Evolutionary conservation across 1,284 basidiomycete genomes (phyloP), one percentile per base, ranked within the genome.

Genomic region (Volvariella surrecta): DNA sequence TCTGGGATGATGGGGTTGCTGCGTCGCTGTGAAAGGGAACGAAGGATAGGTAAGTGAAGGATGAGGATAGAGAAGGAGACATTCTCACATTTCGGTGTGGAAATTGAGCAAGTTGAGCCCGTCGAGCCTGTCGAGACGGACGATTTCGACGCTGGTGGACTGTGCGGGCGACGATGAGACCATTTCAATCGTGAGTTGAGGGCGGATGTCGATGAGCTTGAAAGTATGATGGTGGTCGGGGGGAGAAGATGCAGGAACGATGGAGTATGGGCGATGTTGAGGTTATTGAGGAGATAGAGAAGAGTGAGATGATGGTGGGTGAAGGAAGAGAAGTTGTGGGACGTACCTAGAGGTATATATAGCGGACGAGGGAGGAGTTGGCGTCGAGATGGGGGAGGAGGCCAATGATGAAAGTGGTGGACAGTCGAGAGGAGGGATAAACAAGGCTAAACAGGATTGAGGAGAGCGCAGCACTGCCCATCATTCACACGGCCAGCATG

Each of bases 1-100:
- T 63, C 30, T 58, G 61, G 24, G 60, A 62, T 11, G 62, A 60
- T 44, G 64, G 63, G 34, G 61, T 58, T 42, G 28, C 39, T 46
- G 56, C 56, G 44, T 58, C 53, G 51, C 56, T 61, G 48, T 43
- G 45, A 34, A 21, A 32, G 11, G 24, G 39, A 31, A 22, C 17
- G 20, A 11, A 43, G 10, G 41, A 39, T 32, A 42, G 40, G 45
- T 44, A 50, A 43, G 49, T 48, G 40, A 28, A 28, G 47, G 45
- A 48, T 43, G 41, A 47, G 42, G 32, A 49, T 40, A 44, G 41
- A 38, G 44, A 40, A 35, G 50, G 22, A 40, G 32, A 34, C 7
- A 47, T 44, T 39, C n/a, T n/a, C 48, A 60, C 60, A 56, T 52
- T 46, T 60, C 57, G 32, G 54, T 47, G 46, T 19, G 34, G 24